A percentile compares a stretch with the other conserved stretches of the same genome.
phyloP scores from a whole-genome alignment of 2,329 filamentous ascomycete genomes.

The Cadophora luteo-olivacea region DNA sequence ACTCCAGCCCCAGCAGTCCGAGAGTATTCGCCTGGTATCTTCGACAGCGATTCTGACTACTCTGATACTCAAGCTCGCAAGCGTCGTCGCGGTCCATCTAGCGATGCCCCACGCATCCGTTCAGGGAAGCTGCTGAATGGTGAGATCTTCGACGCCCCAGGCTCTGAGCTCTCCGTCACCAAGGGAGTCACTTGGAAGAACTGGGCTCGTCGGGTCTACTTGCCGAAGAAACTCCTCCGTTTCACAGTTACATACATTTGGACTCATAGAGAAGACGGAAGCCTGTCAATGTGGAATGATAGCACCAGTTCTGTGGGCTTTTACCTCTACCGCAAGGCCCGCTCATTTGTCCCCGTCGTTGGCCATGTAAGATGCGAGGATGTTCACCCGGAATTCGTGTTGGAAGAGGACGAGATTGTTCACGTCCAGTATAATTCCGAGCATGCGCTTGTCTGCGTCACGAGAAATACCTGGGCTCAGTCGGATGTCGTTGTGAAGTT shows the following conservation, averaged over 20 bases:
- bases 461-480: not conserved
- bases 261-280: not conserved
- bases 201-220: not conserved
- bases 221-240: not conserved
- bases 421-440: not conserved
- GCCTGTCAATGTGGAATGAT: not conserved
- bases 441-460: not conserved
- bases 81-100: not conserved
- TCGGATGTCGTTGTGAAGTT: not conserved
- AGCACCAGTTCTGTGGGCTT: not conserved
- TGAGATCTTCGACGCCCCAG: not conserved
- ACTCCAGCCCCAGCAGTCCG: too few species aligned
- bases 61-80: not conserved
- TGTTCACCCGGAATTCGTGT: not conserved
- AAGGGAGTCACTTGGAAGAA: not conserved
- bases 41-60: not conserved
- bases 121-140: not conserved
- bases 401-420: not conserved
- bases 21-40: not conserved
- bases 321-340: not conserved
- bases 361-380: not conserved
- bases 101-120: not conserved
- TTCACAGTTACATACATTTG: not conserved
- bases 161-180: not conserved
- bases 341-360: not conserved